Conservation (phyloP, 306 rosid species). For the Fragaria vesca region DNA sequence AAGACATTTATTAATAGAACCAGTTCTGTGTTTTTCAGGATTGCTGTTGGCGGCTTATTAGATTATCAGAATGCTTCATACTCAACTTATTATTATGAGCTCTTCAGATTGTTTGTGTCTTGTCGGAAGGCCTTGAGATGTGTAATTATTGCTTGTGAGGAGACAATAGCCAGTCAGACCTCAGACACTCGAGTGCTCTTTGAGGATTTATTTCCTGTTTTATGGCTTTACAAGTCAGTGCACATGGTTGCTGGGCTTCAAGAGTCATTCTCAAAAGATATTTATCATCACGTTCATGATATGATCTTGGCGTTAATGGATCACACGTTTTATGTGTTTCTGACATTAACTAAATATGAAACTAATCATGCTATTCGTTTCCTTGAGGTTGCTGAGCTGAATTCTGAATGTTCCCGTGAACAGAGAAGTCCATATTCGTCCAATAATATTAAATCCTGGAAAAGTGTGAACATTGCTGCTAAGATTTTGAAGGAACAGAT, state of each 20-base stretch:
- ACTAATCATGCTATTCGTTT: conserved; percentile 30
- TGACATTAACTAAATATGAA: conserved; percentile 59
- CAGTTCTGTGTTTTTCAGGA: conserved; percentile 53
- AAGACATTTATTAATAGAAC: conserved; percentile 15
- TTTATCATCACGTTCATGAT: conserved; percentile 36
- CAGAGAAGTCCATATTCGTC: conserved; percentile 42
- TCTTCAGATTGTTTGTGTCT: conserved; percentile 66
- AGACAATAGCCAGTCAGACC: conserved; percentile 35
- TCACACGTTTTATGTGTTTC: conserved; percentile 62
- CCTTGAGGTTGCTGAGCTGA: conserved; percentile 38
- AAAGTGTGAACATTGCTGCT: conserved; percentile 43
- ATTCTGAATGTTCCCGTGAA: conserved; percentile 32
- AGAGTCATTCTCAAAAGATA: conserved; percentile 43
- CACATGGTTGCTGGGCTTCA: conserved; percentile 48
- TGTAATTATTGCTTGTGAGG: conserved; percentile 44
- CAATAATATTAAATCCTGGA: conserved; percentile 41
- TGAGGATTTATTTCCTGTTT: conserved; percentile 47
- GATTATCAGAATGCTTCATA: conserved; percentile 31
- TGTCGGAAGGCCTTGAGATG: conserved; percentile 76
- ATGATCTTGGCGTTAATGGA: conserved; percentile 66
- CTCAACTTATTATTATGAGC: conserved; percentile 42
- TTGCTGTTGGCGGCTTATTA: conserved; percentile 55
- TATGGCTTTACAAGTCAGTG: conserved; percentile 77
- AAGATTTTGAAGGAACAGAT: conserved; percentile 58
- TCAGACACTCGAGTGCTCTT: conserved; percentile 36